phyloP scores from a whole-genome alignment of 179 eudicot genomes.

The Camellia oleifera region DNA sequence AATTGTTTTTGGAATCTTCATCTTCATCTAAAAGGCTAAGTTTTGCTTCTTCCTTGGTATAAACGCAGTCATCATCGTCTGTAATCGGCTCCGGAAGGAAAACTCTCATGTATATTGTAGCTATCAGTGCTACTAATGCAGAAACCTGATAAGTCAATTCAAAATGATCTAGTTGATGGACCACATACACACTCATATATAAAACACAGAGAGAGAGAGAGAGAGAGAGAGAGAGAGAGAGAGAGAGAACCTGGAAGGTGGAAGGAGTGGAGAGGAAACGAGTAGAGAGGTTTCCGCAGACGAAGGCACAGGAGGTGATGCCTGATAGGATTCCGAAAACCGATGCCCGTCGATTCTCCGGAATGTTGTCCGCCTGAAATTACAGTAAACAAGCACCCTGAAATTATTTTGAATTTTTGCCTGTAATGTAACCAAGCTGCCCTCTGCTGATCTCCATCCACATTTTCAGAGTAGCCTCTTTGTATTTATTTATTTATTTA shows the following conservation, averaged over 20 bases:
- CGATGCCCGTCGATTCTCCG: slow-evolving; percentile 45
- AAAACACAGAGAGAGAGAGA: neutral
- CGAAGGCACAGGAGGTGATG: slow-evolving; percentile 60
- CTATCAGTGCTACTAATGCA: slow-evolving; percentile 25
- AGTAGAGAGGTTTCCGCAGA: slow-evolving; percentile 60
- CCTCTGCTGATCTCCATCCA: no score
- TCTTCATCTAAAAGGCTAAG: slow-evolving; percentile 18
- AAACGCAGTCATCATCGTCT: slow-evolving; percentile 7
- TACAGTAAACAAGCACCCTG: neutral
- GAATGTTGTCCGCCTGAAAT: slow-evolving; percentile 61
- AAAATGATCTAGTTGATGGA: neutral
- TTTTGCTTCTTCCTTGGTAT: slow-evolving; percentile 11
- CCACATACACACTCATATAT: neutral
- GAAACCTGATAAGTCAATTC: slow-evolving; percentile 28
- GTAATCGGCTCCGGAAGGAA: slow-evolving; percentile 41
- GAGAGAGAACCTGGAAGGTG: slow-evolving; percentile 47
- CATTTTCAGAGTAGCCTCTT: no score
- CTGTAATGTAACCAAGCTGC: no score
- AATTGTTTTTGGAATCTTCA: slow-evolving; percentile 7
- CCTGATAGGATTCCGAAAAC: slow-evolving; percentile 66
- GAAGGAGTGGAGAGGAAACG: slow-evolving; percentile 65
- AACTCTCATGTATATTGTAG: slow-evolving; percentile 35
- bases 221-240: neutral
- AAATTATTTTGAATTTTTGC: no score
- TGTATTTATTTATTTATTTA: no score